Conservation (phyloP, 495 filamentous ascomycete species). For the Penicillium lagena region DNA sequence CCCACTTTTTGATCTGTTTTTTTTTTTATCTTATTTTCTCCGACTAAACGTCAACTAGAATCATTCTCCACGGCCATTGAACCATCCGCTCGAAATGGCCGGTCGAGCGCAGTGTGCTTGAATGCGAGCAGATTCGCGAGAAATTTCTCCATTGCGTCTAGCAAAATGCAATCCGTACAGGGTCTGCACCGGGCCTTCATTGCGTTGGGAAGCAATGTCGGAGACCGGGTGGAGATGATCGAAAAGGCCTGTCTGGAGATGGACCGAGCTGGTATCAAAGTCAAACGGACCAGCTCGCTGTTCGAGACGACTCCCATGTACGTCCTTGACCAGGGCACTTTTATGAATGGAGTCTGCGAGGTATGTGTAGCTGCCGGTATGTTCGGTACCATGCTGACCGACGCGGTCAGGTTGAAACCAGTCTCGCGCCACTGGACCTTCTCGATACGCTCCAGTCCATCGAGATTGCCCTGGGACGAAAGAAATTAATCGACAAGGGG, state of each 20-base stretch:
- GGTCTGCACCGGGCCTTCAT: constrained; percentile 60
- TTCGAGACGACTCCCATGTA: constrained; percentile 98
- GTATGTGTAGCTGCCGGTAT: constrained; percentile 35
- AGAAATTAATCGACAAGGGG: constrained; percentile 85
- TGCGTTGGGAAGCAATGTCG: constrained; percentile 89
- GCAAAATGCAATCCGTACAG: constrained; percentile 17
- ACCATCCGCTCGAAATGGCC: background rate
- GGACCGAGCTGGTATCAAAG: constrained; percentile 59
- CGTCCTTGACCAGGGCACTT: constrained; percentile 77
- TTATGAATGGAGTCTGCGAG: constrained; percentile 92
- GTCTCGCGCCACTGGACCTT: constrained; percentile 63
- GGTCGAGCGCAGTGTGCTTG: constrained; percentile 7
- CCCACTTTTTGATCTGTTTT: constrained; percentile 2
- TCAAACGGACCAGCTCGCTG: constrained; percentile 76
- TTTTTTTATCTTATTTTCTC: background rate
- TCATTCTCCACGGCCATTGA: background rate
- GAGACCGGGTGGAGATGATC: constrained; percentile 76
- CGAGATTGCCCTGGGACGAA: constrained; percentile 69
- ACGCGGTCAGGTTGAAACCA: constrained; percentile 66
- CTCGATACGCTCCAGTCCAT: constrained; percentile 77
- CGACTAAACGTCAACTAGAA: constrained; percentile 1
- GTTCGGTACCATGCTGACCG: constrained; percentile 3
- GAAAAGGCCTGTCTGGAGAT: constrained; percentile 75
- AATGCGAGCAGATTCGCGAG: constrained; percentile 8
- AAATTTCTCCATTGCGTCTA: constrained; percentile 18